Conservation (phyloP, 2,329 filamentous ascomycete genomes). For the Fusarium sp. region DNA sequence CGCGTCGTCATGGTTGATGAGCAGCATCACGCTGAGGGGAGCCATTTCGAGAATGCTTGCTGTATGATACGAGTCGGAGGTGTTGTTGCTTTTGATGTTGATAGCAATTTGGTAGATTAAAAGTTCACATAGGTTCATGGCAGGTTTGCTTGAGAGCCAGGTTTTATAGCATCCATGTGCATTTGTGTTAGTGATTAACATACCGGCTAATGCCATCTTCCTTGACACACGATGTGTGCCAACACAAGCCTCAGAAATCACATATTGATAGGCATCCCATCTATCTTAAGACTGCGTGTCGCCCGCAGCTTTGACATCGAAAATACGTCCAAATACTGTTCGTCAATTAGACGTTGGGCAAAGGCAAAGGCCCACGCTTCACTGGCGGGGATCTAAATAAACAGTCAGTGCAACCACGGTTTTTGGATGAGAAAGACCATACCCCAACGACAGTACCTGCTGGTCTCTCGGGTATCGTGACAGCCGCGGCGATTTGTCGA, state of each 20-base stretch:
- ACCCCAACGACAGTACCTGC: not conserved
- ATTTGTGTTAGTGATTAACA: not conserved
- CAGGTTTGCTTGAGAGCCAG: not conserved
- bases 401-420: not conserved
- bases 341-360: not conserved
- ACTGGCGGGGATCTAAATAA: not conserved
- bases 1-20: not conserved
- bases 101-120: not conserved
- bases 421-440: not conserved
- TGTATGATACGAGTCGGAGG: not conserved
- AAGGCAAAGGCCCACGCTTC: not conserved
- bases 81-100: not conserved
- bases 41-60: not conserved
- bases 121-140: not conserved
- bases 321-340: too few relatives aligned
- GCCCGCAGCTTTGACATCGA: not conserved
- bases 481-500: not conserved
- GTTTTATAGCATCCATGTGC: not conserved
- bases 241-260: not conserved
- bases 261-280: not conserved
- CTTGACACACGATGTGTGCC: not conserved
- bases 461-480: not conserved
- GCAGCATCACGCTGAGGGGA: not conserved
- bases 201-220: not conserved
- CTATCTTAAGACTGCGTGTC: not conserved